These are phyloP conservation scores for Sherardia arvensis DNA, from an alignment of 257 asterid species.

Conservation along the genomic window DNA sequence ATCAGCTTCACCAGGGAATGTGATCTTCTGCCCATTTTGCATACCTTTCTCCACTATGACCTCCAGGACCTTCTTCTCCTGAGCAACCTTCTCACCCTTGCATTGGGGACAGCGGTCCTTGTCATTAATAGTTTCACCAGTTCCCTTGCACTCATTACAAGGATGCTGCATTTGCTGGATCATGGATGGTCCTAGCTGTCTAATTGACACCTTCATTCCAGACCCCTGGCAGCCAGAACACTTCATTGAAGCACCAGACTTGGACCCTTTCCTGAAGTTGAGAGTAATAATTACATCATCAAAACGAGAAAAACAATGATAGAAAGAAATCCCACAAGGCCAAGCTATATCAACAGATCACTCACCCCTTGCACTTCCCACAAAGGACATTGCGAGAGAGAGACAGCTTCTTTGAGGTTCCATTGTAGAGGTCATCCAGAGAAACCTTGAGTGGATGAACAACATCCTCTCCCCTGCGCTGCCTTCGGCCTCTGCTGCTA, in stretches of 20 bases:
- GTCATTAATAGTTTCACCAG: constrained; percentile 78
- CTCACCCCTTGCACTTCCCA: constrained; percentile 82
- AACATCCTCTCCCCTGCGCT: constrained; percentile 92
- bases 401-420: constrained; percentile 80
- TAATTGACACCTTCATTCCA: constrained; percentile 80
- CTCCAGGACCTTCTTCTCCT: constrained; percentile 87
- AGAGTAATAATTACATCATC: neutral
- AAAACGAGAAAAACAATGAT: neutral
- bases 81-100: constrained; percentile 81
- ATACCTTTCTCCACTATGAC: constrained; percentile 92
- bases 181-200: constrained; percentile 94
- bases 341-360: neutral
- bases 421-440: constrained; percentile 72
- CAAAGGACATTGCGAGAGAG: constrained; percentile 83
- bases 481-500: constrained; percentile 85
- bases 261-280: constrained; percentile 72
- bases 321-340: too few relatives aligned
- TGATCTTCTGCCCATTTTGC: constrained; percentile 84
- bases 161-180: constrained; percentile 95
- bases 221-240: constrained; percentile 90
- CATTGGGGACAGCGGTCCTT: constrained; percentile 77
- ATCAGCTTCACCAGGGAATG: constrained; percentile 94
- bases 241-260: constrained; percentile 82
- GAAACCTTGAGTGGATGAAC: constrained; percentile 89
- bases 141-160: constrained; percentile 87